Conservation (phyloP, 2,329 filamentous ascomycete genomes). For the Fusarium xyrophilum region DNA sequence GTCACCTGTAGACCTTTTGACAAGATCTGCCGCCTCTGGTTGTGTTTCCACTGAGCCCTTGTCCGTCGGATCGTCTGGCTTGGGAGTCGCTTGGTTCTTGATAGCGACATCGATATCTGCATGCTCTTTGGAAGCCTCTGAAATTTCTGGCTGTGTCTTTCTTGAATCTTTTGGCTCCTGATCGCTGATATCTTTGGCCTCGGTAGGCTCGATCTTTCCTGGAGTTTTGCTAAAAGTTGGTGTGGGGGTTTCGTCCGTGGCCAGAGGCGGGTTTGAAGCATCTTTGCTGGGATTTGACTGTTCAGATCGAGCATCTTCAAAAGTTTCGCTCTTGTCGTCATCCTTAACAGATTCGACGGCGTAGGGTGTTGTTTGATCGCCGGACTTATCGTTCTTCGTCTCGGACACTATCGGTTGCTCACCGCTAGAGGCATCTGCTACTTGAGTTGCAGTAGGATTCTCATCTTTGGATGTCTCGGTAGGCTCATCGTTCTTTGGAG, state of each 20-base stretch:
- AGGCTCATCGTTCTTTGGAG: constrained; percentile 39
- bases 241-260: not conserved
- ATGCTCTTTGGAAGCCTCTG: constrained; percentile 2
- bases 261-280: not conserved
- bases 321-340: constrained; percentile 50
- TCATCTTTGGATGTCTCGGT: constrained; percentile 21
- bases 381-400: constrained; percentile 7
- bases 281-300: constrained; percentile 38
- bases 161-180: not conserved
- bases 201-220: constrained; percentile 9
- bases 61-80: constrained; percentile 12
- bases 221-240: constrained; percentile 9
- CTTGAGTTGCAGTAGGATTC: not conserved
- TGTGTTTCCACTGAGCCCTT: constrained; percentile 5
- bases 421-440: constrained; percentile 5
- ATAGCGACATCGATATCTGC: constrained; percentile 1
- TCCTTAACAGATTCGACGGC: constrained; percentile 14
- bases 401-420: constrained; percentile 6
- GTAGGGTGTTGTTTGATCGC: not conserved
- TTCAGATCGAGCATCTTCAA: constrained; percentile 48
- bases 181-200: constrained; percentile 10
- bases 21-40: not conserved
- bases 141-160: not conserved
- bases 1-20: constrained; percentile 11
- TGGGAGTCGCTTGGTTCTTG: constrained; percentile 6